A percentile compares a stretch with the other conserved stretches of the same genome.
These are phyloP conservation scores for Juglanconis juglandina DNA, from an alignment of 2,329 filamentous ascomycete species.

Conservation along the genomic window DNA sequence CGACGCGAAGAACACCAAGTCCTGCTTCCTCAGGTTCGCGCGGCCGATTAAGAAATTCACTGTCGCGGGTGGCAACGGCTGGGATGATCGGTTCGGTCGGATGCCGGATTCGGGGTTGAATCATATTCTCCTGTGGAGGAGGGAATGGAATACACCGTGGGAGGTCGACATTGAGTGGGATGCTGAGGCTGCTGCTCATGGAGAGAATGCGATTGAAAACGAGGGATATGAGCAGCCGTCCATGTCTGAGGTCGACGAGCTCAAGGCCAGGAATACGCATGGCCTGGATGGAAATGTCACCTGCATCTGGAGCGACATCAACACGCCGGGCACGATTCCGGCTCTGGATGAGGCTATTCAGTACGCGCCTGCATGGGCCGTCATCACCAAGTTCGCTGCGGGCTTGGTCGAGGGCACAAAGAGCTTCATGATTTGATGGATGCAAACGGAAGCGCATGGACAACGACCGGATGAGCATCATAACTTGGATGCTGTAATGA, in stretches of 20 bases:
- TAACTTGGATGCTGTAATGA: background rate
- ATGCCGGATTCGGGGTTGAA: slow-evolving; percentile 61
- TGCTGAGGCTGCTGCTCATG: slow-evolving; percentile 23
- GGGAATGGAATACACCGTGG: slow-evolving; percentile 76
- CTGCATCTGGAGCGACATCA: slow-evolving; percentile 87
- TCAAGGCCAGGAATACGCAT: slow-evolving; percentile 29
- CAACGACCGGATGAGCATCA: background rate
- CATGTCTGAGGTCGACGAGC: slow-evolving; percentile 14
- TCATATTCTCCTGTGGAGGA: slow-evolving; percentile 75
- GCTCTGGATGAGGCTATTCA: slow-evolving; percentile 76
- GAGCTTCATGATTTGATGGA: slow-evolving; percentile 53
- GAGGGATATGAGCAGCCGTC: background rate
- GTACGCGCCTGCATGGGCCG: slow-evolving; percentile 77
- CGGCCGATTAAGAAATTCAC: slow-evolving; percentile 61
- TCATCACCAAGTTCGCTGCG: slow-evolving; percentile 69
- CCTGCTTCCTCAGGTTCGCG: slow-evolving; percentile 72
- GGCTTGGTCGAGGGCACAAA: slow-evolving; percentile 80
- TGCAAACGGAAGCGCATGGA: background rate
- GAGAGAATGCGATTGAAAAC: slow-evolving; percentile 15
- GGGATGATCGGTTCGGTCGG: slow-evolving; percentile 63
- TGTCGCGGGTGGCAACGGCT: slow-evolving; percentile 57
- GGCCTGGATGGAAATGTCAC: slow-evolving; percentile 62
- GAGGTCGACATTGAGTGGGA: slow-evolving; percentile 69
- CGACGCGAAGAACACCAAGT: slow-evolving; percentile 70
- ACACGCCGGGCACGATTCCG: slow-evolving; percentile 67